phyloP scores from a whole-genome alignment of 768 basidiomycete species.

The Obba rivulosa region DNA sequence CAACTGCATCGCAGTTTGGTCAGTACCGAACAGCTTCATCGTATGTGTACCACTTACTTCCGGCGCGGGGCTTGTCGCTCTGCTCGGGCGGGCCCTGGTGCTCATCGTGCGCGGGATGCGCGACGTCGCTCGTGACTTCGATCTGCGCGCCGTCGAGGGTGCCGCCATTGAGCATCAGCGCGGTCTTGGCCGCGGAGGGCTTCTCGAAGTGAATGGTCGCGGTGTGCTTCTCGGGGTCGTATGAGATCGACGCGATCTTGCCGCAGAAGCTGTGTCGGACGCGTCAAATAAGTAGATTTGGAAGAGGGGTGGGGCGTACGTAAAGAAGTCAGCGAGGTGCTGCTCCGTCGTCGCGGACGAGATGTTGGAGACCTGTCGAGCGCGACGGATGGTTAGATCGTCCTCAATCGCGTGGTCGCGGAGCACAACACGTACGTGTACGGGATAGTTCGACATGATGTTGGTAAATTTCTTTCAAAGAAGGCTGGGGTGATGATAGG shows the following conservation, averaged over 20 bases:
- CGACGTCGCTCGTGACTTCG: slow-evolving; percentile 63
- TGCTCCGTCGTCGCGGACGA: slow-evolving; percentile 57
- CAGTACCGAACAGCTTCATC: neutral
- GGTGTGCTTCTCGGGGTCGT: slow-evolving; percentile 36
- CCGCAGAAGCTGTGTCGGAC: slow-evolving; percentile 72
- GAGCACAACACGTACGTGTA: slow-evolving; percentile 10
- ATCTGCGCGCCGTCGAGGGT: slow-evolving; percentile 69
- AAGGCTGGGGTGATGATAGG: neutral
- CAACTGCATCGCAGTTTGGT: slow-evolving; percentile 41
- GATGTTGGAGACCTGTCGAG: slow-evolving; percentile 63
- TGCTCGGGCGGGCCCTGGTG: slow-evolving; percentile 54
- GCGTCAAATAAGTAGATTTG: neutral
- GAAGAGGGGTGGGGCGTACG: slow-evolving; percentile 39
- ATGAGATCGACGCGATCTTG: slow-evolving; percentile 70
- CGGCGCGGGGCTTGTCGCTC: slow-evolving; percentile 87
- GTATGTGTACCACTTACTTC: slow-evolving; percentile 45
- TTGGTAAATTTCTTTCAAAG: neutral
- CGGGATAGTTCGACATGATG: slow-evolving; percentile 15
- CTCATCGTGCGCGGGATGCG: slow-evolving; percentile 51
- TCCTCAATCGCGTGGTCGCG: neutral
- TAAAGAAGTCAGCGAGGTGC: slow-evolving; percentile 77
- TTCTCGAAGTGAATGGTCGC: slow-evolving; percentile 88
- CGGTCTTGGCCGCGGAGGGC: slow-evolving; percentile 76
- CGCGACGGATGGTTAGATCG: too few species aligned
- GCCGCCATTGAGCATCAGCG: slow-evolving; percentile 78